Conservation (phyloP, 192 early-diverging fungal species). For the Coemansia sp. region DNA sequence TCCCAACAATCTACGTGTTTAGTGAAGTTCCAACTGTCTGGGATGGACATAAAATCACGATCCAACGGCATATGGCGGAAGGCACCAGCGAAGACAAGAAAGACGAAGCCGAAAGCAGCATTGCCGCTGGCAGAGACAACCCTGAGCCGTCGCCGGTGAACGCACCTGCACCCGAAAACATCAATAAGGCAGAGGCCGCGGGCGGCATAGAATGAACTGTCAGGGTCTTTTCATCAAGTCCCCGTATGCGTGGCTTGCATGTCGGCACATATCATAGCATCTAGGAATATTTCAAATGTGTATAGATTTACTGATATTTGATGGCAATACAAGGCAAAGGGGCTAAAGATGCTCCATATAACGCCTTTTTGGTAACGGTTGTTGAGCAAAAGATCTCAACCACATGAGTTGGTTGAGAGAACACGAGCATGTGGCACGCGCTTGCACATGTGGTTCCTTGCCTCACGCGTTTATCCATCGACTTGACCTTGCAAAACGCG, state of each 20-base stretch:
- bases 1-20: constrained; percentile 52
- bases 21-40: constrained; percentile 7
- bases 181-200: background rate
- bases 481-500: too few relatives aligned
- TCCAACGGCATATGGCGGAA: constrained; percentile 1
- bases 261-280: background rate
- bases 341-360: too few relatives aligned
- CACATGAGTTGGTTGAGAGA: background rate
- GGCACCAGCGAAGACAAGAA: background rate
- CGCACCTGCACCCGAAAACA: background rate
- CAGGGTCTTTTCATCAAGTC: too few relatives aligned
- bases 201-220: background rate
- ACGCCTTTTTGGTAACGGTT: background rate
- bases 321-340: too few relatives aligned
- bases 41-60: constrained; percentile 13
- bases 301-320: too few relatives aligned
- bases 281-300: too few relatives aligned
- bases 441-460: background rate
- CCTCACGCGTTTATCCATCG: background rate
- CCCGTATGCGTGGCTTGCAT: background rate
- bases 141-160: background rate
- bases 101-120: background rate
- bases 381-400: background rate
- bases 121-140: background rate
- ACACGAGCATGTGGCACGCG: background rate